A percentile compares a stretch with the other conserved stretches of the same genome.
Evolutionary conservation across 2,329 filamentous ascomycete genomes (phyloP).

Genomic region (Alternaria novae-zelandiae): DNA sequence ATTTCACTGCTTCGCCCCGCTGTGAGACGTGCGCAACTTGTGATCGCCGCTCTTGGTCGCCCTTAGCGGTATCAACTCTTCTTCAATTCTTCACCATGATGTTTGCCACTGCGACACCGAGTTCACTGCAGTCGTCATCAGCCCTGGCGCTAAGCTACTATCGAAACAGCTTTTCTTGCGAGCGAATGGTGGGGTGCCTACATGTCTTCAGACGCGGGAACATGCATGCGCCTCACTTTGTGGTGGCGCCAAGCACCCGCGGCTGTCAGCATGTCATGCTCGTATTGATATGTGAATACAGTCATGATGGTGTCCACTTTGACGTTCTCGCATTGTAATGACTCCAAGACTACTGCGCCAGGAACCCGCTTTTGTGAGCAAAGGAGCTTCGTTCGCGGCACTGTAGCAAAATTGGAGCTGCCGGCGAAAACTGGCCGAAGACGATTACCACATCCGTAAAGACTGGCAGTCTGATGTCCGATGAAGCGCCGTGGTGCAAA

Average conservation of each 20-base stretch:
- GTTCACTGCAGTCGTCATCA: not conserved
- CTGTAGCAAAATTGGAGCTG: not conserved
- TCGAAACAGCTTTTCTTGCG: not conserved
- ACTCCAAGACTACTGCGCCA: not conserved
- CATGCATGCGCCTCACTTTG: not conserved
- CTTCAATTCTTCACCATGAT: not conserved
- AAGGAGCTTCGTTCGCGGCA: not conserved
- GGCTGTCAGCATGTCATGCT: not conserved
- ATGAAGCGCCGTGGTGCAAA: not conserved
- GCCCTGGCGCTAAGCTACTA: not conserved
- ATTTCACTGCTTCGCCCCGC: not conserved
- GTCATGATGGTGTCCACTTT: not conserved
- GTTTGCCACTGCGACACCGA: not conserved
- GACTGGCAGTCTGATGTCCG: not conserved
- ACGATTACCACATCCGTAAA: not conserved
- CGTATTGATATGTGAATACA: not conserved
- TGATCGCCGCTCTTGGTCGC: not conserved
- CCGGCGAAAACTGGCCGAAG: not conserved
- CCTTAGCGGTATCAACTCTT: not conserved
- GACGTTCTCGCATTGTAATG: not conserved
- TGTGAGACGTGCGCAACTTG: constrained; percentile 8
- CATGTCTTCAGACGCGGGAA: not conserved
- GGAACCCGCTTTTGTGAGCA: not conserved
- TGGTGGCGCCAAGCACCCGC: not conserved
- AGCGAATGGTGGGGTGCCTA: not conserved